Conservation (phyloP, 106 monocot species). For the Acorus gramineus region DNA sequence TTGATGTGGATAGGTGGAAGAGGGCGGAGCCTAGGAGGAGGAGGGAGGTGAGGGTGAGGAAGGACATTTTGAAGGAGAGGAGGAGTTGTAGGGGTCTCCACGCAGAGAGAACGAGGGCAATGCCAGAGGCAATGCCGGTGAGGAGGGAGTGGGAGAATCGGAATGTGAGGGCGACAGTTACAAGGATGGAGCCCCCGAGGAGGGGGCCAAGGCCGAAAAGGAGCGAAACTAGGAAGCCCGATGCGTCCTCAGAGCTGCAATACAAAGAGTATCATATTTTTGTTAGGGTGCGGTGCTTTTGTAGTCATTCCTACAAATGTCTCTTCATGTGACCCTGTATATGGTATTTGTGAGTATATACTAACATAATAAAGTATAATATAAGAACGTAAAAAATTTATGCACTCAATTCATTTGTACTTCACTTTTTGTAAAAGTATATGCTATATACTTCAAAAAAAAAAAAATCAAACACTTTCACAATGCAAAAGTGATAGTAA, state of each 20-base stretch:
- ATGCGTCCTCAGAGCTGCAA: conserved; percentile 74
- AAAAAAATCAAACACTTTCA: too few species aligned
- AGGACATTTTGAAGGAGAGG: conserved; percentile 50
- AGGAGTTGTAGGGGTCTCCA: conserved; percentile 90
- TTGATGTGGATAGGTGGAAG: conserved; percentile 33
- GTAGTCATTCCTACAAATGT: too few species aligned
- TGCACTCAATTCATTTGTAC: too few species aligned
- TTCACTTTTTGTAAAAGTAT: too few species aligned
- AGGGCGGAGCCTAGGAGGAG: conserved; percentile 39
- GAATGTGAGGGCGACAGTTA: conserved; percentile 46
- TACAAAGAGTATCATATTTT: neutral
- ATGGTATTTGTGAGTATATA: too few species aligned
- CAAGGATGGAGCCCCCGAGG: conserved; percentile 67
- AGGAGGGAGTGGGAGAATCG: conserved; percentile 59
- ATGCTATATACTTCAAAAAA: too few species aligned
- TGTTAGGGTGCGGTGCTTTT: neutral
- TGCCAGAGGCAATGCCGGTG: conserved; percentile 74
- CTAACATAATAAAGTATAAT: too few species aligned
- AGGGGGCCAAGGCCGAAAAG: conserved; percentile 93
- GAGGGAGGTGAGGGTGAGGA: conserved; percentile 38
- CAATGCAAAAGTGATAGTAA: too few species aligned
- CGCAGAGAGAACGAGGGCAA: conserved; percentile 60
- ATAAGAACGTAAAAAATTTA: too few species aligned
- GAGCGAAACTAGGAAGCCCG: conserved; percentile 74
- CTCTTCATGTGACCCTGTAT: too few species aligned